Conservation (phyloP, 768 basidiomycete species). For the Suillus discolor region DNA sequence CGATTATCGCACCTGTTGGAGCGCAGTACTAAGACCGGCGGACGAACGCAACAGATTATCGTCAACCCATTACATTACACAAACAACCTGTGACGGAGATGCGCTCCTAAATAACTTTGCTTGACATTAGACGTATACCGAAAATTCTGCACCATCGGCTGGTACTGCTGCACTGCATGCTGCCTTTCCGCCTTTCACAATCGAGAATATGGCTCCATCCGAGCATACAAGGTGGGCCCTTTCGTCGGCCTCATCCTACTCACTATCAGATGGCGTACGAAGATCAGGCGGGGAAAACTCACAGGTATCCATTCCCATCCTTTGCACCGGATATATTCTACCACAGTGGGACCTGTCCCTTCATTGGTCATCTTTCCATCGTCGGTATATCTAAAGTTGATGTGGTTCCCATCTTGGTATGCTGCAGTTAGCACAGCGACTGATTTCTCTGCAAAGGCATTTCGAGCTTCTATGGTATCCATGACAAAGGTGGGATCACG, state of each 20-base stretch:
- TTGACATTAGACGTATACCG: slow-evolving; percentile 46
- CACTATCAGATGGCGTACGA: not conserved
- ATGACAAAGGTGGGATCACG: slow-evolving; percentile 50
- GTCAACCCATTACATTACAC: too few relatives aligned
- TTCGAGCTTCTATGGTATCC: slow-evolving; percentile 47
- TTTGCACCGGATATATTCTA: slow-evolving; percentile 78
- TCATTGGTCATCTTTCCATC: slow-evolving; percentile 43
- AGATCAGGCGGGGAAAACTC: slow-evolving; percentile 27
- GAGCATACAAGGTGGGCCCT: slow-evolving; percentile 74
- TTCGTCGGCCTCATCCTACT: slow-evolving; percentile 60
- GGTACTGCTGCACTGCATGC: slow-evolving; percentile 46
- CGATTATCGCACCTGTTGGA: too few relatives aligned
- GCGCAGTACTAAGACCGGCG: too few relatives aligned
- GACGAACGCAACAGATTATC: too few relatives aligned
- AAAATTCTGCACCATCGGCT: slow-evolving; percentile 40
- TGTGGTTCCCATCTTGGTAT: slow-evolving; percentile 77
- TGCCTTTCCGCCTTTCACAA: slow-evolving; percentile 62
- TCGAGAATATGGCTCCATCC: slow-evolving; percentile 73
- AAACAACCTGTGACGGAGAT: too few relatives aligned
- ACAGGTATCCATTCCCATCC: slow-evolving; percentile 92
- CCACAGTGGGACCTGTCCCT: slow-evolving; percentile 54
- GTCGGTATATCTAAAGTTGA: slow-evolving; percentile 56
- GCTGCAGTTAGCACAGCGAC: slow-evolving; percentile 62
- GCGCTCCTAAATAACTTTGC: too few relatives aligned
- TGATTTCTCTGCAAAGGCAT: slow-evolving; percentile 53